These are phyloP conservation scores for Heliosperma pusillum DNA, from an alignment of 148 eudicot genomes.

Conservation along the genomic window DNA sequence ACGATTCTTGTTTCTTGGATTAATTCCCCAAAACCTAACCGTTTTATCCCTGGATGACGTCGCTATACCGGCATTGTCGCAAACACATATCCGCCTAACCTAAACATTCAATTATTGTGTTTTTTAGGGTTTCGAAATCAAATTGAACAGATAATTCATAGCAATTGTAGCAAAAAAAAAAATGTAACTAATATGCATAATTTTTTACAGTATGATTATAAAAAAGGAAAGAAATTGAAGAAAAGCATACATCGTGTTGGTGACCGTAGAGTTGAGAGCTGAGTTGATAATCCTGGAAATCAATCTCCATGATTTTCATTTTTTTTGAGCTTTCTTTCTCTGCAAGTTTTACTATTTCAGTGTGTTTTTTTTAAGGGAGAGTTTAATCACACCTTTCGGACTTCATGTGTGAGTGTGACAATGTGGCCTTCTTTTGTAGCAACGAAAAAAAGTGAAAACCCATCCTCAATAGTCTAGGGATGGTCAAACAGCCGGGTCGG, in stretches of 20 bases:
- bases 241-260: constrained; percentile 65
- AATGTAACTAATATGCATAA: background rate
- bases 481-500: too few species aligned
- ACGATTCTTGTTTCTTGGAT: constrained; percentile 41
- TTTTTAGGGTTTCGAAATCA: background rate
- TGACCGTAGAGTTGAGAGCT: constrained; percentile 69
- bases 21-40: constrained; percentile 70
- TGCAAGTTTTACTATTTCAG: background rate
- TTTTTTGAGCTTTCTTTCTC: constrained; percentile 7
- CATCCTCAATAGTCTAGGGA: too few species aligned
- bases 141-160: background rate
- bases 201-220: too few species aligned
- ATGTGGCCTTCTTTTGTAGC: too few species aligned
- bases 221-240: background rate
- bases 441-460: too few species aligned
- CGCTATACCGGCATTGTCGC: constrained; percentile 74
- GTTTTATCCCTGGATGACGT: constrained; percentile 91
- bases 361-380: too few species aligned
- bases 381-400: too few species aligned
- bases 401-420: too few species aligned
- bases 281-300: constrained; percentile 45
- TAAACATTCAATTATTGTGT: constrained; percentile 11
- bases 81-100: constrained; percentile 87
- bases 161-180: background rate
- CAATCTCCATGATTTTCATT: constrained; percentile 53